Conservation (phyloP, 768 basidiomycete genomes). For the Russula compacta region DNA sequence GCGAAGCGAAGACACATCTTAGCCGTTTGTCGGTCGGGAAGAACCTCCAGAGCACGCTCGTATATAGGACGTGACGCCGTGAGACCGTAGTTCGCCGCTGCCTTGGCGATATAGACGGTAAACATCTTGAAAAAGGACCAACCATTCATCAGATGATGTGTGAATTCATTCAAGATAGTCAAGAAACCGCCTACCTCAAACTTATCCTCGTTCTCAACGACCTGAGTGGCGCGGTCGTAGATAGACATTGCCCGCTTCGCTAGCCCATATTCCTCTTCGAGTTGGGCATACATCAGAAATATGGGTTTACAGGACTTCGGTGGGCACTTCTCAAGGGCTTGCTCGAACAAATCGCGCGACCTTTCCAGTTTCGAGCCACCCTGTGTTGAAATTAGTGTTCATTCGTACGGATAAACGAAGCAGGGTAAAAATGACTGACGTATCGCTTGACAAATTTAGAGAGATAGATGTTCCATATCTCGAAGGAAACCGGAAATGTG, state of each 20-base stretch:
- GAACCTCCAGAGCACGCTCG: conserved; percentile 84
- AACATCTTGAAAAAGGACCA: conserved; percentile 58
- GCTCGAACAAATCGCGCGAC: conserved; percentile 95
- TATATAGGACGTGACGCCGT: conserved; percentile 96
- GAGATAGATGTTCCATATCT: conserved; percentile 98
- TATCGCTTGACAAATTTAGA: conserved; percentile 97
- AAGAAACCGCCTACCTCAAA: conserved; percentile 62
- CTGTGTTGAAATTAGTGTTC: conserved; percentile 31
- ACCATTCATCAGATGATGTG: not conserved
- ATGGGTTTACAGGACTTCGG: conserved; percentile 90
- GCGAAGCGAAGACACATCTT: conserved; percentile 98
- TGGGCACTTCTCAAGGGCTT: conserved; percentile 94
- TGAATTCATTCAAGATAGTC: not conserved
- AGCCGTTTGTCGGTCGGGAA: conserved; percentile 91
- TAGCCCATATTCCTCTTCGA: conserved; percentile 92
- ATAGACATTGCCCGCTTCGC: conserved; percentile 95
- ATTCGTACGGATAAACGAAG: not conserved
- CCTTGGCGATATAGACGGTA: conserved; percentile 95
- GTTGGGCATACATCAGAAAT: conserved; percentile 91
- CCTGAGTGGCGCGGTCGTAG: conserved; percentile 85
- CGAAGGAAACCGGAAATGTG: conserved; percentile 96
- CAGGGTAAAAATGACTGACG: conserved; percentile 38
- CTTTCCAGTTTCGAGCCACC: conserved; percentile 92
- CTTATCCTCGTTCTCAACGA: conserved; percentile 83
- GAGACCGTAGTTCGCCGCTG: conserved; percentile 89